Percentiles rank a stretch among this genome's conserved stretches.
phyloP scores from a whole-genome alignment of 805 yeast genomes.

The Cyberlindnera mrakii region DNA sequence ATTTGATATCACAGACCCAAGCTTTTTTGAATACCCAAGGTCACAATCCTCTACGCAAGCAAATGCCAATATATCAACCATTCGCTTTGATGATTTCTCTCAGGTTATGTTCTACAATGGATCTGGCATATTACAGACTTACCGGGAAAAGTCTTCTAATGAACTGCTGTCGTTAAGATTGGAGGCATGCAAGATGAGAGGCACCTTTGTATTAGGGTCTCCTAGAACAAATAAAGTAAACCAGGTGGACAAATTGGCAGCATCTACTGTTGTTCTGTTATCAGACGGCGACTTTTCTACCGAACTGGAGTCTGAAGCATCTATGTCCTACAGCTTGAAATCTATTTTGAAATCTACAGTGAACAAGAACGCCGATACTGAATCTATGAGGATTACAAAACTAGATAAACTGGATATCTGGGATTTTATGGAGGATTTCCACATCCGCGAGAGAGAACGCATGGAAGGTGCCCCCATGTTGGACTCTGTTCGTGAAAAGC shows the following conservation, averaged over 20 bases:
- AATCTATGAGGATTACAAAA: slow-evolving; percentile 4
- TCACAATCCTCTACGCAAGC: slow-evolving; percentile 3
- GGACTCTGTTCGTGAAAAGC: slow-evolving; percentile 7
- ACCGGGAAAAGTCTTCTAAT: neutral
- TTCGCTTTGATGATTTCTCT: slow-evolving; percentile 6
- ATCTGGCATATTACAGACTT: neutral
- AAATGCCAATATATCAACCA: neutral
- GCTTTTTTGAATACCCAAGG: slow-evolving; percentile 4
- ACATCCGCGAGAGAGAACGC: slow-evolving; percentile 5
- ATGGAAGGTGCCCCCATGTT: slow-evolving; percentile 1
- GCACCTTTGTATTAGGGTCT: neutral
- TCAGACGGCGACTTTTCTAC: too few relatives aligned
- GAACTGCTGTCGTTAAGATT: slow-evolving; percentile 1
- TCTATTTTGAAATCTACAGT: slow-evolving; percentile 9
- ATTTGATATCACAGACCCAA: slow-evolving; percentile 4
- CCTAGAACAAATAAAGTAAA: neutral
- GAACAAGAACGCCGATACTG: slow-evolving; percentile 6
- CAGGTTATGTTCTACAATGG: slow-evolving; percentile 12
- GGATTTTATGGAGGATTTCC: slow-evolving; percentile 9
- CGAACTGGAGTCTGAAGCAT: neutral
- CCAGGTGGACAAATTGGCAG: neutral
- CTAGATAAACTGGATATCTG: slow-evolving; percentile 4
- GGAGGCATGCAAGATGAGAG: neutral
- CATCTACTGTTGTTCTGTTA: too few relatives aligned
- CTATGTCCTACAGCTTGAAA: neutral